Evolutionary conservation across 169 alveolate genomes (phyloP).

Genomic region (Eimeria mitis): DNA sequence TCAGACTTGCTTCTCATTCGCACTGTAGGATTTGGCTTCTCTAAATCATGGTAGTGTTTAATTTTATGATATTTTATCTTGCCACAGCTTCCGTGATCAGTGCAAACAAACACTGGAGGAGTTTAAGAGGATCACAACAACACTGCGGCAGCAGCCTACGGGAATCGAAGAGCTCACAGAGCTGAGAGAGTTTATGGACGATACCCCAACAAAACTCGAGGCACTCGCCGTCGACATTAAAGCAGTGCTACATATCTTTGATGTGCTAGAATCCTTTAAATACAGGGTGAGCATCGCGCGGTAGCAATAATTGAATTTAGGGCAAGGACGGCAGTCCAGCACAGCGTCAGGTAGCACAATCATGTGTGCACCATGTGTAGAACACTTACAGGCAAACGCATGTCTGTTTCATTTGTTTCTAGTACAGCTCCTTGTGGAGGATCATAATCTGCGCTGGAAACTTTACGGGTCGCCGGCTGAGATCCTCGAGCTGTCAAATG

Average conservation of each 20-base stretch:
- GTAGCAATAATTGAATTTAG: background rate
- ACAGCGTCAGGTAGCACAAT: background rate
- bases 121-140: conserved; percentile 90
- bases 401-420: conserved; percentile 16
- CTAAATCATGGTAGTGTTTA: background rate
- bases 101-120: conserved; percentile 90
- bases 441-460: conserved; percentile 92
- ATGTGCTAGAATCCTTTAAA: conserved; percentile 90
- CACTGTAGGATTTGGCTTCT: background rate
- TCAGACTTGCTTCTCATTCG: background rate
- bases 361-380: conserved; percentile 28
- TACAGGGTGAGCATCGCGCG: conserved; percentile 16
- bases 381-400: conserved; percentile 2
- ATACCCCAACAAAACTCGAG: conserved; percentile 91
- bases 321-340: background rate
- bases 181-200: conserved; percentile 90
- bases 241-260: conserved; percentile 89
- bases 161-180: conserved; percentile 95
- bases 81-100: conserved; percentile 89
- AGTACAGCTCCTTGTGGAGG: conserved; percentile 88
- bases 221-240: conserved; percentile 90
- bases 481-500: conserved; percentile 88
- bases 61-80: background rate
- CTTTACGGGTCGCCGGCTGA: conserved; percentile 93
- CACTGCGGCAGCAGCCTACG: conserved; percentile 90